A percentile compares a stretch with the other conserved stretches of the same genome.
Evolutionary conservation across 23 red algal species (phyloP).

Genomic region (Gracilaria caudata): DNA sequence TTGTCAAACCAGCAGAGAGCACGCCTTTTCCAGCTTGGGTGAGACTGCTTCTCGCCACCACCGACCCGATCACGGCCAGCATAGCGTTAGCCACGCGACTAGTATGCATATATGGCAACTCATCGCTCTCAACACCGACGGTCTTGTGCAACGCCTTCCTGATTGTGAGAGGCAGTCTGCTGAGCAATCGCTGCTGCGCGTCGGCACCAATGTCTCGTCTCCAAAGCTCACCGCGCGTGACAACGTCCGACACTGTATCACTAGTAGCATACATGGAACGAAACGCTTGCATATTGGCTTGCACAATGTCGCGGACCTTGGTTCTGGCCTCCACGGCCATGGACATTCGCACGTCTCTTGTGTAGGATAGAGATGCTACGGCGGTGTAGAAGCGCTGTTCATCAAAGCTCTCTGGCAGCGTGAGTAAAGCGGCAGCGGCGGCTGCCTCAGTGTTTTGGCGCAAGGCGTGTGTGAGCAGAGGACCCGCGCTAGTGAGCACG

Average conservation of each 20-base stretch:
- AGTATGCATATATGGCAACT: not conserved
- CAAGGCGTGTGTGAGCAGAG: conserved; percentile 41
- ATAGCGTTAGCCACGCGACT: conserved; percentile 27
- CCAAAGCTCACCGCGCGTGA: conserved; percentile 13
- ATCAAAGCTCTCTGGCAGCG: conserved; percentile 56
- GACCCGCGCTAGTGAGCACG: conserved; percentile 45
- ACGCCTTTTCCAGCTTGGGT: conserved; percentile 61
- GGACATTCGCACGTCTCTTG: conserved; percentile 61
- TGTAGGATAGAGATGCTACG: conserved; percentile 70
- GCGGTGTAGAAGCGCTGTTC: conserved; percentile 59
- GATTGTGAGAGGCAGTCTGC: conserved; percentile 32
- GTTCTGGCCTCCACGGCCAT: conserved; percentile 54
- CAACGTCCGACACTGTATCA: conserved; percentile 14
- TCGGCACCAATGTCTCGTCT: conserved; percentile 14
- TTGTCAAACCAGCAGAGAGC: conserved; percentile 58
- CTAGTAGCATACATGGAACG: conserved; percentile 54
- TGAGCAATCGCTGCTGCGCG: conserved; percentile 21
- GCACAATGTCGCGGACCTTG: conserved; percentile 70
- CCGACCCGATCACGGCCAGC: conserved; percentile 35
- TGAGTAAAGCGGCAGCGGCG: conserved; percentile 66
- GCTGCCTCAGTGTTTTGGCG: conserved; percentile 49
- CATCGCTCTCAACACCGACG: not conserved
- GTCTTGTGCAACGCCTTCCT: not conserved
- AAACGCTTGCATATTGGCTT: conserved; percentile 43
- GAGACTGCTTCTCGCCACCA: conserved; percentile 62